A percentile compares a stretch with the other conserved stretches of the same genome.
These are phyloP conservation scores for Piloderma croceum DNA, from an alignment of 768 basidiomycete species.

Conservation along the genomic window DNA sequence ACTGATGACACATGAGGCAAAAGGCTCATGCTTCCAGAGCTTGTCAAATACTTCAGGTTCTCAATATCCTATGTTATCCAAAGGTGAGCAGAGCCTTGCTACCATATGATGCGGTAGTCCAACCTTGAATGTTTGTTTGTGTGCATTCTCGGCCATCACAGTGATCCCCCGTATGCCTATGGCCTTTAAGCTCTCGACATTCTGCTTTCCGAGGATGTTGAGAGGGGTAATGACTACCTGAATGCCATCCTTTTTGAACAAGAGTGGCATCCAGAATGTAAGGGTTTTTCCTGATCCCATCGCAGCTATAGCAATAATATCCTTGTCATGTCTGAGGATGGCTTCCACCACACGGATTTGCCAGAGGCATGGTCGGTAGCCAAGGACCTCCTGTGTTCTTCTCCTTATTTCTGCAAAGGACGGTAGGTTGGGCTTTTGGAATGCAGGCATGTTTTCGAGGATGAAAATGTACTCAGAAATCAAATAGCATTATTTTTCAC, in stretches of 20 bases:
- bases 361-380: conserved; percentile 16
- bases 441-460: neutral
- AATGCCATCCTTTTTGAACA: conserved; percentile 15
- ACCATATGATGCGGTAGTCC: neutral
- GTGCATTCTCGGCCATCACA: conserved; percentile 15
- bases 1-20: conserved; percentile 8
- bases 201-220: conserved; percentile 21
- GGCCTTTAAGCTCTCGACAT: conserved; percentile 5
- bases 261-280: conserved; percentile 27
- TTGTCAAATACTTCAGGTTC: conserved; percentile 10
- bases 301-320: conserved; percentile 22
- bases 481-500: neutral
- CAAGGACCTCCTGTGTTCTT: conserved; percentile 1
- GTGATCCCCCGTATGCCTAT: conserved; percentile 15
- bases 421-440: neutral
- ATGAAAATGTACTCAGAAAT: neutral
- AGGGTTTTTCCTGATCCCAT: conserved; percentile 29
- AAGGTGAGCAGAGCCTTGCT: neutral
- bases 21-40: conserved; percentile 9
- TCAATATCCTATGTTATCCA: conserved; percentile 6
- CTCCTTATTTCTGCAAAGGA: neutral
- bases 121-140: conserved; percentile 14
- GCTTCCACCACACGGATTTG: conserved; percentile 15
- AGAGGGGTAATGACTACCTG: conserved; percentile 23
- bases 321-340: conserved; percentile 11